These are phyloP conservation scores for Vigna unguiculata DNA, from an alignment of 306 rosid species.

Conservation along the genomic window DNA sequence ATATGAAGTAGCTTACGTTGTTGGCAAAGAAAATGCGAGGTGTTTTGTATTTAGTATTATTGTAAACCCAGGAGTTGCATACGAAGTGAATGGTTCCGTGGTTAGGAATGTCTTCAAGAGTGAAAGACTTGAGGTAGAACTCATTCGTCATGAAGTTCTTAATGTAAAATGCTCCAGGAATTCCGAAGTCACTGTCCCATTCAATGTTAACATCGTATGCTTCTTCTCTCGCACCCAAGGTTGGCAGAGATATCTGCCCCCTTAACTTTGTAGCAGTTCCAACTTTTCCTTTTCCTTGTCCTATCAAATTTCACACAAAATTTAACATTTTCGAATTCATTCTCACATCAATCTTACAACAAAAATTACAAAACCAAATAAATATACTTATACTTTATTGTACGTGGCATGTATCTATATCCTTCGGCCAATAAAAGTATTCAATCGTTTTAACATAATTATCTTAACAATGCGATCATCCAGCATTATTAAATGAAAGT, in stretches of 20 bases:
- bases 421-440: neutral
- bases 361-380: no score
- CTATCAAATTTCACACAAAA: slow-evolving; percentile 32
- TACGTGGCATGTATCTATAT: no score
- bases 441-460: no score
- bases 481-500: no score
- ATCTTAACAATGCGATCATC: no score
- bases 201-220: slow-evolving; percentile 55
- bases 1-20: slow-evolving; percentile 46
- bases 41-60: slow-evolving; percentile 45
- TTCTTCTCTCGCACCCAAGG: slow-evolving; percentile 48
- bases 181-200: slow-evolving; percentile 55
- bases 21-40: slow-evolving; percentile 69
- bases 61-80: slow-evolving; percentile 83
- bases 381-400: no score
- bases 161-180: slow-evolving; percentile 69
- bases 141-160: slow-evolving; percentile 58
- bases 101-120: slow-evolving; percentile 65
- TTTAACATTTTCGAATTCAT: neutral
- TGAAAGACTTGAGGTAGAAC: slow-evolving; percentile 60
- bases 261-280: slow-evolving; percentile 59
- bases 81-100: slow-evolving; percentile 60
- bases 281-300: slow-evolving; percentile 49
- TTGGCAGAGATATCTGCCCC: slow-evolving; percentile 45
- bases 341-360: no score